Evolutionary conservation across 495 filamentous ascomycete genomes (phyloP).

Genomic region (Ascobolus immersus): DNA sequence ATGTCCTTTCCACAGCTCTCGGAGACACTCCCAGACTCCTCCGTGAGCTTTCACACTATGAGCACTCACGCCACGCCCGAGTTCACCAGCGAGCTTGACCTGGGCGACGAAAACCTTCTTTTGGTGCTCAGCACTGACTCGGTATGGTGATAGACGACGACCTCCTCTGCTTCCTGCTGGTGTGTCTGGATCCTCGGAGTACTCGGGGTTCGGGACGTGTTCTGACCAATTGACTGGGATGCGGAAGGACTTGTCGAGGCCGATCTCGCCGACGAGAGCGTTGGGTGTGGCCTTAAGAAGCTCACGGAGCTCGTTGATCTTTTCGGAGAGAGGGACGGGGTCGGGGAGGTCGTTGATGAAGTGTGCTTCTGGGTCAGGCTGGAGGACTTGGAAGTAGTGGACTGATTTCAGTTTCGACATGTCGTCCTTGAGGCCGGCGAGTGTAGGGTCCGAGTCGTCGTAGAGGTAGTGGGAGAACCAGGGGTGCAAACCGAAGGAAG

Average conservation of each 20-base stretch:
- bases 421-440: slow-evolving; percentile 18
- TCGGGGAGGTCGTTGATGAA: slow-evolving; percentile 45
- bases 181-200: background rate
- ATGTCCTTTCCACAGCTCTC: slow-evolving; percentile 56
- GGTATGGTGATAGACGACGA: slow-evolving; percentile 37
- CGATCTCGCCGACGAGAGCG: slow-evolving; percentile 69
- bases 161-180: slow-evolving; percentile 2
- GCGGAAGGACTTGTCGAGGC: slow-evolving; percentile 63
- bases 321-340: slow-evolving; percentile 39
- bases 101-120: slow-evolving; percentile 49
- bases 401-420: slow-evolving; percentile 22
- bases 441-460: slow-evolving; percentile 28
- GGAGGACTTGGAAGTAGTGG: slow-evolving; percentile 51
- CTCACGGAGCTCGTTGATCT: slow-evolving; percentile 36
- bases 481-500: slow-evolving; percentile 93
- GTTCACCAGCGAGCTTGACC: slow-evolving; percentile 58
- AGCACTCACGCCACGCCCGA: slow-evolving; percentile 56
- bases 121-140: slow-evolving; percentile 59
- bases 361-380: slow-evolving; percentile 29
- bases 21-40: slow-evolving; percentile 45
- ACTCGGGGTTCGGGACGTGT: background rate
- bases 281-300: slow-evolving; percentile 37
- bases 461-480: slow-evolving; percentile 88
- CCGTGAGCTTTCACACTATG: slow-evolving; percentile 88
- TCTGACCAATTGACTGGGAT: slow-evolving; percentile 35